Evolutionary conservation across 1,139 yeast genomes (phyloP).

Genomic region (Hyphopichia burtonii): DNA sequence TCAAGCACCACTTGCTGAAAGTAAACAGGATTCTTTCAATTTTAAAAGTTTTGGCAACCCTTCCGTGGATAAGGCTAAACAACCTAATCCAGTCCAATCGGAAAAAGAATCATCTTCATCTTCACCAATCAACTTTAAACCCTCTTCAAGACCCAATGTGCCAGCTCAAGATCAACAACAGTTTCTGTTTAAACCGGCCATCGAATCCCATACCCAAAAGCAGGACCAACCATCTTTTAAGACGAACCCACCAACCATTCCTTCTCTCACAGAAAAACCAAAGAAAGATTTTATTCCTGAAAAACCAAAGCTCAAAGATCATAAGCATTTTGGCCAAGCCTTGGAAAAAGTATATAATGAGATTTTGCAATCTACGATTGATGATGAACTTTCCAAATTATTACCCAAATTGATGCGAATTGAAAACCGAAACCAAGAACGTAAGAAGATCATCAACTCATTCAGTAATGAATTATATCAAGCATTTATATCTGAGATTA

Average conservation of each 20-base stretch:
- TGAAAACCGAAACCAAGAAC: conserved; percentile 21
- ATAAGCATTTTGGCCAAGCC: conserved; percentile 17
- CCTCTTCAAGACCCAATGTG: background rate
- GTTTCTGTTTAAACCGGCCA: background rate
- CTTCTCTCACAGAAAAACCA: too few relatives aligned
- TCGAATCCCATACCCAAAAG: too few relatives aligned
- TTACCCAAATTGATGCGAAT: conserved; percentile 23
- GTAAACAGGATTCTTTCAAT: too few relatives aligned
- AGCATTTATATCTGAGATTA: conserved; percentile 60
- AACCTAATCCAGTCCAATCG: too few relatives aligned
- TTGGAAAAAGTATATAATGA: conserved; percentile 22
- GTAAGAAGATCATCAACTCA: conserved; percentile 29
- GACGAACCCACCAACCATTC: too few relatives aligned
- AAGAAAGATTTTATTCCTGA: background rate
- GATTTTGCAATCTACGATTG: conserved; percentile 30
- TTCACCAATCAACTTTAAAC: background rate
- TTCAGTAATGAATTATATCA: conserved; percentile 50
- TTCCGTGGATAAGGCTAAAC: too few relatives aligned
- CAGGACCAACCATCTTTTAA: too few relatives aligned
- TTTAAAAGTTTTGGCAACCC: too few relatives aligned
- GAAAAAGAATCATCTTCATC: too few relatives aligned
- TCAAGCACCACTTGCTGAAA: too few relatives aligned
- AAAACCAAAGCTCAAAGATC: conserved; percentile 14
- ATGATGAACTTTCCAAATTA: conserved; percentile 25
- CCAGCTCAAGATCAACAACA: background rate